Conservation (phyloP, 495 filamentous ascomycete genomes). For the Talaromyces adpressus region DNA sequence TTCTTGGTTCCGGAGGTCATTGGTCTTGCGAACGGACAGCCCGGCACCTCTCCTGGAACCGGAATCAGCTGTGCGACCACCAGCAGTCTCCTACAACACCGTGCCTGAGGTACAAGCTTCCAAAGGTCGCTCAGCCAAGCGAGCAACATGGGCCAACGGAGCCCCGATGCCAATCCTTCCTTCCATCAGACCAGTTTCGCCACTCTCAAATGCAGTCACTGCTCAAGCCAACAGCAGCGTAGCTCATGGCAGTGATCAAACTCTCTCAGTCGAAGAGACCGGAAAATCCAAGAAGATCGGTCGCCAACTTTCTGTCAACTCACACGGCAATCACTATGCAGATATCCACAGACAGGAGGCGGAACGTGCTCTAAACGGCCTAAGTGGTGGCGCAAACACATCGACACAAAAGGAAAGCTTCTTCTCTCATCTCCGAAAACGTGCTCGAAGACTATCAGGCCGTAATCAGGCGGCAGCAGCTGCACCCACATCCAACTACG, state of each 20-base stretch:
- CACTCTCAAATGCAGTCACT: slow-evolving; percentile 83
- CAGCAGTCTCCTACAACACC: slow-evolving; percentile 48
- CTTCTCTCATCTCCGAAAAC: slow-evolving; percentile 94
- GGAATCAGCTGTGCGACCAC: slow-evolving; percentile 29
- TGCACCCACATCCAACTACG: slow-evolving; percentile 58
- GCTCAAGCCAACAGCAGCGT: slow-evolving; percentile 64
- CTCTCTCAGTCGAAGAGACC: slow-evolving; percentile 31
- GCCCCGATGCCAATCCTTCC: slow-evolving; percentile 97
- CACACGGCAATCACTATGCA: slow-evolving; percentile 82
- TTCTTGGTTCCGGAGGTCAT: slow-evolving; percentile 93
- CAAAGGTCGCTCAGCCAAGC: slow-evolving; percentile 64
- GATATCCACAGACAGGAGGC: slow-evolving; percentile 87
- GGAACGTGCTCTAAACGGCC: slow-evolving; percentile 84
- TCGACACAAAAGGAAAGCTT: slow-evolving; percentile 84
- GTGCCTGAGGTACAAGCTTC: slow-evolving; percentile 37
- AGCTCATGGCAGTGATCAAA: slow-evolving; percentile 17
- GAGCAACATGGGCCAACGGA: slow-evolving; percentile 82
- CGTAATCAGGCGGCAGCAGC: slow-evolving; percentile 72
- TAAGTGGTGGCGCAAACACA: slow-evolving; percentile 51
- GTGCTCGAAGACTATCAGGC: slow-evolving; percentile 86
- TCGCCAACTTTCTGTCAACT: slow-evolving; percentile 90
- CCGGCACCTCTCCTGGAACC: slow-evolving; percentile 38
- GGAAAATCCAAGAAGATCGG: slow-evolving; percentile 88
- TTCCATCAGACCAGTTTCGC: slow-evolving; percentile 91
- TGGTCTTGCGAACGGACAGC: slow-evolving; percentile 64